Evolutionary conservation across 2,329 filamentous ascomycete species (phyloP), one percentile per base, ranked within the genome.

Genomic region (Berkeleyomyces rouxiae): DNA sequence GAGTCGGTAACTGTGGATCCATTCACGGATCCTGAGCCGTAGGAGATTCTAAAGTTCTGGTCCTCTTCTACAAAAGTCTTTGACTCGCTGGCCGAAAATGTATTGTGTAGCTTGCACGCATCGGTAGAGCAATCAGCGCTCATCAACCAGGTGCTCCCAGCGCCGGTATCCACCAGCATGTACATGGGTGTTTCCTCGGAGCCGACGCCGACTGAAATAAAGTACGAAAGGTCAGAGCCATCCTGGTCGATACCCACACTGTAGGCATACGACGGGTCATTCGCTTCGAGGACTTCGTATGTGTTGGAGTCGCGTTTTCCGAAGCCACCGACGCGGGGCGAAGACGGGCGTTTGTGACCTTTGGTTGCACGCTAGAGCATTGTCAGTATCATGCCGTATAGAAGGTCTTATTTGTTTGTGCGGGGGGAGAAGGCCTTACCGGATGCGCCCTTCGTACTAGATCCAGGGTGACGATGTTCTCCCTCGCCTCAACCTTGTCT

Each of bases 91-190:
- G 78, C 70, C 11, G 86, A 86, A 69, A 89, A 92, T 0, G 79
- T 82, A 68, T 83, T 83, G 71, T 95, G 90, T 67, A 78, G 76
- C 39, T 73, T 70, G 71, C 90, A 96, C 3, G 88, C 81, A 33
- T 77, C 72, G 2, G 82, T 82, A 13, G 72, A 77, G 74, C 90
- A 96, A 62, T 78, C 74, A 13, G 82, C 76, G 39, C 85, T 82
- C 82, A 93, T 93, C 23, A 95, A 82, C 90, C 90, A 96, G 10
- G 85, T 90, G 64, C 88, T 89, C 31, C 81, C 81, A 46, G 83
- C 82, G 36, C 84, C 84, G 6, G 83, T 85, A 70, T 87, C 84
- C 63, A 86, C 73, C 36, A 86, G 76, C 79, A 87, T 80, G 67
- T 80, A 81, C 67, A 86, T 67, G 1, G 76, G 70, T 66, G 79